phyloP scores from a whole-genome alignment of 225 moss, liverwort and hornwort species.

The Thuidium tamariscinum region DNA sequence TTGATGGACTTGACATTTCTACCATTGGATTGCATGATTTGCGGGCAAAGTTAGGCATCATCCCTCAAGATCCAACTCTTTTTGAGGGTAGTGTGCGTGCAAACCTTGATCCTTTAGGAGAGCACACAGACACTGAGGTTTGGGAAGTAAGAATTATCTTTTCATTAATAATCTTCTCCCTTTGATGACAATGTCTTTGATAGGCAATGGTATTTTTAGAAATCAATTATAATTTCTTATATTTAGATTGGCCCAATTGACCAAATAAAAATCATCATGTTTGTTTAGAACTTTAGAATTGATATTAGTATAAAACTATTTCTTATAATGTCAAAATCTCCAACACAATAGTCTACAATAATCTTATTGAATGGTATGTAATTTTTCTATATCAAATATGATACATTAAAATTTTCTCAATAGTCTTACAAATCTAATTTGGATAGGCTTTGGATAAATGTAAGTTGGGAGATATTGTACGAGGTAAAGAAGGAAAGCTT shows the following conservation, averaged over 20 bases:
- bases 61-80: conserved; percentile 50
- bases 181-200: neutral
- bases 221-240: neutral
- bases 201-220: neutral
- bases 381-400: neutral
- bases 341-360: neutral
- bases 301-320: neutral
- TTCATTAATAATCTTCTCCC: neutral
- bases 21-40: conserved; percentile 54
- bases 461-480: conserved; percentile 37
- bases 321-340: neutral
- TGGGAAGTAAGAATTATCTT: conserved; percentile 30
- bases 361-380: neutral
- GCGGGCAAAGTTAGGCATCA: conserved; percentile 48
- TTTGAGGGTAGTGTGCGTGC: conserved; percentile 52
- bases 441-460: conserved; percentile 45
- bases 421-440: neutral
- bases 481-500: conserved; percentile 38
- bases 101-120: conserved; percentile 49
- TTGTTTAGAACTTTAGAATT: neutral
- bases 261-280: neutral
- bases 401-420: neutral
- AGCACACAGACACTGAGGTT: conserved; percentile 27
- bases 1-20: conserved; percentile 52
- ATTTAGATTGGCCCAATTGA: neutral